phyloP scores from a whole-genome alignment of 371 early-diverging fungal species.

The Rhizopus stolonifer region DNA sequence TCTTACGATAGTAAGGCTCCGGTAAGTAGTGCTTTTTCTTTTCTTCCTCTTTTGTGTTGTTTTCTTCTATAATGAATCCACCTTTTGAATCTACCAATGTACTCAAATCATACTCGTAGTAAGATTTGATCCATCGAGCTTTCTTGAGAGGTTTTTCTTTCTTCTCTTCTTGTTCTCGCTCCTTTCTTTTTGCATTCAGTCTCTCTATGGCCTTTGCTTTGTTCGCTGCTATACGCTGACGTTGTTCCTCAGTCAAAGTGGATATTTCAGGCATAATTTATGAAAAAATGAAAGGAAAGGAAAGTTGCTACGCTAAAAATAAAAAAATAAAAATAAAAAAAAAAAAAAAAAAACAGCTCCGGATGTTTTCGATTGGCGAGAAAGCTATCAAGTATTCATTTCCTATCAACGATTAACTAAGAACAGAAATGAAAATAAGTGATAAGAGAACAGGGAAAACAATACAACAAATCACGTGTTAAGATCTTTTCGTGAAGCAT shows the following conservation, averaged over 20 bases:
- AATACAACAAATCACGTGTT: no score
- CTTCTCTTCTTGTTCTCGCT: background rate
- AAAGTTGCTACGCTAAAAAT: background rate
- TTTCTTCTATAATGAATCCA: slow-evolving; percentile 78
- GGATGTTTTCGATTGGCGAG: no score
- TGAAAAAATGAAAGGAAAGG: background rate
- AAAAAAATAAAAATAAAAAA: background rate
- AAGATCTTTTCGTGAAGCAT: no score
- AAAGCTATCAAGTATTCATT: no score
- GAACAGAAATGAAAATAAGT: no score
- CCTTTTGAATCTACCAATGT: slow-evolving; percentile 79
- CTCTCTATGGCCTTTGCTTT: slow-evolving; percentile 23
- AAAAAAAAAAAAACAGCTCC: no score
- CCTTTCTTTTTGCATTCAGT: slow-evolving; percentile 17
- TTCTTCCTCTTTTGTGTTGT: slow-evolving; percentile 26
- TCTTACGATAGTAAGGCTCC: slow-evolving; percentile 57
- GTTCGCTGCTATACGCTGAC: slow-evolving; percentile 17
- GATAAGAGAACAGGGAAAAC: no score
- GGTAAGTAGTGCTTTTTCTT: slow-evolving; percentile 16
- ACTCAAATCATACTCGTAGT: slow-evolving; percentile 76
- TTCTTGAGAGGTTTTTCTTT: slow-evolving; percentile 8
- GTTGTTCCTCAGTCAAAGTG: slow-evolving; percentile 13
- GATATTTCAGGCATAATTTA: background rate
- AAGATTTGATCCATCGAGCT: slow-evolving; percentile 29
- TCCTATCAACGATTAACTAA: no score